Evolutionary conservation across 768 basidiomycete genomes (phyloP).

Genomic region (Boletellus emodensis): DNA sequence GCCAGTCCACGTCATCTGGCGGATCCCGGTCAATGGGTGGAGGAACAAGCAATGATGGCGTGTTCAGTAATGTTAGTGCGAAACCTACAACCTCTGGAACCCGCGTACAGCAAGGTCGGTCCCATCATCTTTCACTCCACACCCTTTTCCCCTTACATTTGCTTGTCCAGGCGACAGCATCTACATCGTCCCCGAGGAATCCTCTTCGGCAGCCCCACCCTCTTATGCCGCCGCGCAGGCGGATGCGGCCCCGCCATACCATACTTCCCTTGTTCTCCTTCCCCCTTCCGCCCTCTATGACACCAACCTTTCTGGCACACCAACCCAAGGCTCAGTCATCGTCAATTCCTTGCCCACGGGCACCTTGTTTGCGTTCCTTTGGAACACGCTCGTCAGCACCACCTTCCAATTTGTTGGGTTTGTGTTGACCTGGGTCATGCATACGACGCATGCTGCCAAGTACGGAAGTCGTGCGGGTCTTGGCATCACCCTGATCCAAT

Average conservation of each 20-base stretch:
- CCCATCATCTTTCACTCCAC: neutral
- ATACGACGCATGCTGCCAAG: constrained; percentile 89
- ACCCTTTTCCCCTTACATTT: neutral
- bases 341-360: constrained; percentile 86
- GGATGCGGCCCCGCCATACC: constrained; percentile 96
- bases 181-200: constrained; percentile 79
- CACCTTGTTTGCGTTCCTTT: constrained; percentile 80
- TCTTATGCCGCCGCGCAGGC: constrained; percentile 89
- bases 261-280: constrained; percentile 95
- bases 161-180: constrained; percentile 57
- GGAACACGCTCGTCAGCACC: constrained; percentile 89
- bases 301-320: constrained; percentile 40
- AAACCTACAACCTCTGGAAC: constrained; percentile 62
- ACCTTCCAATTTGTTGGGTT: constrained; percentile 98
- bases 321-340: constrained; percentile 66
- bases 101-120: constrained; percentile 52
- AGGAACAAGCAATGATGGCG: constrained; percentile 79
- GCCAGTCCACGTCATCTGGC: constrained; percentile 38
- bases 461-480: constrained; percentile 91
- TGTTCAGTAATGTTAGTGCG: constrained; percentile 93
- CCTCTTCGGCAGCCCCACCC: constrained; percentile 80
- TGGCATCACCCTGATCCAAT: constrained; percentile 95
- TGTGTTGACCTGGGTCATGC: constrained; percentile 88
- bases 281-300: constrained; percentile 39
- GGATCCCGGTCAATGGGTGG: constrained; percentile 45